Percentiles rank a stretch among this genome's conserved stretches.
Evolutionary conservation across 208 protist genomes (phyloP).

Genomic region (Leishmania turanica): DNA sequence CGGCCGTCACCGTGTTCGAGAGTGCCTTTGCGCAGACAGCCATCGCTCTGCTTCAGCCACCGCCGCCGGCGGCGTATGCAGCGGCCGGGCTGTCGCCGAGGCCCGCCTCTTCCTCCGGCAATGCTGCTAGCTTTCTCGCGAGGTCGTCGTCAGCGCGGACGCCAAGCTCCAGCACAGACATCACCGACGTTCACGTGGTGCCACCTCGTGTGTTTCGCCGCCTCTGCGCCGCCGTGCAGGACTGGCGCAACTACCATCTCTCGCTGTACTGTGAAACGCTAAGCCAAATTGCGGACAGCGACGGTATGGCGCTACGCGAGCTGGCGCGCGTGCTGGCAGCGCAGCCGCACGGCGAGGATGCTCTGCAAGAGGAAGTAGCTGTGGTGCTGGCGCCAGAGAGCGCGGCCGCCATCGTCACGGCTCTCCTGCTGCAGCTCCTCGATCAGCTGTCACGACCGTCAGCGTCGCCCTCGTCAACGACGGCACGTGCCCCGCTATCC

Average conservation of each 20-base stretch:
- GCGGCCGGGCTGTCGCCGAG: conserved; percentile 5
- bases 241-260: conserved; percentile 64
- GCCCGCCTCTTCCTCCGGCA: not conserved
- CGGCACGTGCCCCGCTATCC: not conserved
- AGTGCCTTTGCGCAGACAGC: conserved; percentile 12
- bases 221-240: conserved; percentile 18
- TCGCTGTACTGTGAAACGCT: conserved; percentile 66
- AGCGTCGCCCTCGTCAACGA: no score
- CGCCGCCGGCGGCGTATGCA: conserved; percentile 1
- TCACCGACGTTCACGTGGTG: not conserved
- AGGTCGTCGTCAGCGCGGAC: not conserved
- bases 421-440: conserved; percentile 40
- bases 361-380: not conserved
- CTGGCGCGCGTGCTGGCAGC: conserved; percentile 5
- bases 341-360: conserved; percentile 4
- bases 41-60: conserved; percentile 14
- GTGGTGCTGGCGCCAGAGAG: conserved; percentile 61
- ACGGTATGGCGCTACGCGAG: conserved; percentile 33
- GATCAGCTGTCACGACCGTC: not conserved
- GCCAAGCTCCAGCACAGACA: not conserved
- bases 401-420: conserved; percentile 48
- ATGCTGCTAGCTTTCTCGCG: not conserved
- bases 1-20: not conserved
- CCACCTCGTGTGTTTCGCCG: not conserved
- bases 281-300: conserved; percentile 18